phyloP scores from a whole-genome alignment of 2,329 filamentous ascomycete species.

The Grosmannia serpens region DNA sequence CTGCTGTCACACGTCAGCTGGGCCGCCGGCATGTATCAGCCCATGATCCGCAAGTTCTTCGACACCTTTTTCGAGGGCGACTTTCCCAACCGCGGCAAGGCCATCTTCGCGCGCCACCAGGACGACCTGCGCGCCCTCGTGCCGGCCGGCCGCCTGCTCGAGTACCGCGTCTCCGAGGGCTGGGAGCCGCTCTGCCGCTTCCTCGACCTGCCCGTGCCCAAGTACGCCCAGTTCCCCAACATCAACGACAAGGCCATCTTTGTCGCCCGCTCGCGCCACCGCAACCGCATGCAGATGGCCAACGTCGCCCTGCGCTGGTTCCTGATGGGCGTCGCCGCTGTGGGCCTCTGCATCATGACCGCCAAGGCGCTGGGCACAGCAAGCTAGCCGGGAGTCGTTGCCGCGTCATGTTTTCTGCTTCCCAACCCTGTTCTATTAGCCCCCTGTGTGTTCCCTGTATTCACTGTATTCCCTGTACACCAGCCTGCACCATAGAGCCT shows the following conservation, averaged over 20 bases:
- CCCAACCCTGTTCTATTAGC: no score
- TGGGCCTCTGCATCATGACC: background rate
- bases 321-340: conserved; percentile 9
- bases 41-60: conserved; percentile 10
- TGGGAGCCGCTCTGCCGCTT: conserved; percentile 31
- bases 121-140: conserved; percentile 20
- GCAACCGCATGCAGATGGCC: conserved; percentile 16
- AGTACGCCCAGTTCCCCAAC: conserved; percentile 20
- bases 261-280: conserved; percentile 12
- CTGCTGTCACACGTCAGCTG: conserved; percentile 3
- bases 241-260: conserved; percentile 18
- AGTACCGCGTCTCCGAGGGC: conserved; percentile 26
- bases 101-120: conserved; percentile 7
- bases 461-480: background rate
- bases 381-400: background rate
- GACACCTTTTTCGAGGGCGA: conserved; percentile 6
- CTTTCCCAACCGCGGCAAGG: conserved; percentile 6
- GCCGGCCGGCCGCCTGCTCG: conserved; percentile 21
- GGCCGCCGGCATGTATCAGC: conserved; percentile 8
- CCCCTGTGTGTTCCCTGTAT: background rate
- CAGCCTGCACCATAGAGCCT: background rate
- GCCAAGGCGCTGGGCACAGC: background rate
- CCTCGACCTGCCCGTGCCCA: conserved; percentile 22
- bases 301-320: conserved; percentile 13
- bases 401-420: background rate